Evolutionary conservation across 768 basidiomycete genomes (phyloP).

Genomic region (Termitomyces sp.): DNA sequence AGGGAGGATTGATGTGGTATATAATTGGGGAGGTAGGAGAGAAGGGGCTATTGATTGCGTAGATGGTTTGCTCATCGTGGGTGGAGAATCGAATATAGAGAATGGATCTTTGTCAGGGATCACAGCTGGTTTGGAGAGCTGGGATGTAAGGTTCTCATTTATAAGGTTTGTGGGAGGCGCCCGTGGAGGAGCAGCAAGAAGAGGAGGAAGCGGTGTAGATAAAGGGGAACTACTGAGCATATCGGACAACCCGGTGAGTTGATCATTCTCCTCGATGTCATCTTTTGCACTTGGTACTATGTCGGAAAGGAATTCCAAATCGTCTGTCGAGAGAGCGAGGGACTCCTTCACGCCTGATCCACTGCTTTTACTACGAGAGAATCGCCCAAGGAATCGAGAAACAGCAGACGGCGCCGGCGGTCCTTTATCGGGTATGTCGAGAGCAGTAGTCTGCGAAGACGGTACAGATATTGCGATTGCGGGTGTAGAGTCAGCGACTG

Average conservation of each 20-base stretch:
- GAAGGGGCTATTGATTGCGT: constrained; percentile 10
- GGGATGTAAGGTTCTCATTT: neutral
- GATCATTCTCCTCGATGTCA: constrained; percentile 28
- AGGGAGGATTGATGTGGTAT: neutral
- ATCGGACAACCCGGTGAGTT: constrained; percentile 35
- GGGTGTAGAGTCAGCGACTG: neutral
- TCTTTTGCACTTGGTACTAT: constrained; percentile 56
- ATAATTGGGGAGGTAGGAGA: neutral
- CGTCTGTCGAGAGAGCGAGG: constrained; percentile 72
- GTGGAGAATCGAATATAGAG: constrained; percentile 23
- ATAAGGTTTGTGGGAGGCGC: constrained; percentile 15
- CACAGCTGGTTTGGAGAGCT: neutral
- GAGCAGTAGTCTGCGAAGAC: constrained; percentile 9
- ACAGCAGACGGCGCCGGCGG: constrained; percentile 59
- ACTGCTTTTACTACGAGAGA: constrained; percentile 48
- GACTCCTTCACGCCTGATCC: constrained; percentile 42
- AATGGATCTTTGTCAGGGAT: constrained; percentile 21
- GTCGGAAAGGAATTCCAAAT: constrained; percentile 79
- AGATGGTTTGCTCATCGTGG: constrained; percentile 8
- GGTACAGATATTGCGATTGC: constrained; percentile 6
- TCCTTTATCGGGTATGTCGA: constrained; percentile 19
- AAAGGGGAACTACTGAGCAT: constrained; percentile 40
- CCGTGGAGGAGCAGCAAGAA: constrained; percentile 33
- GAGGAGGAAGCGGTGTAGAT: constrained; percentile 43
- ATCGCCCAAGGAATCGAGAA: constrained; percentile 78